These are phyloP conservation scores for Botryotinia narcissicola DNA, from an alignment of 2,329 filamentous ascomycete genomes.

Conservation along the genomic window DNA sequence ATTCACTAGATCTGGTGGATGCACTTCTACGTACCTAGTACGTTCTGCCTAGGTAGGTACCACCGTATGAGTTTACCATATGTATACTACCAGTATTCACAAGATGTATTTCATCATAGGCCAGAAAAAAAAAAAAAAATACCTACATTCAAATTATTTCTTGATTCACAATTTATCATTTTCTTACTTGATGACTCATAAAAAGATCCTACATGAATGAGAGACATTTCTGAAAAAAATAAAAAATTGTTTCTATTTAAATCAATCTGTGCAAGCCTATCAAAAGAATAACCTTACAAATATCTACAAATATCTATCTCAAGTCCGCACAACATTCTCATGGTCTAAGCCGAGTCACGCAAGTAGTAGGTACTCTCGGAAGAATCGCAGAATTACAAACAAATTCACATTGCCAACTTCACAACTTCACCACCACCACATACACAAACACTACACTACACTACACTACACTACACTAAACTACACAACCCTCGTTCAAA, in stretches of 20 bases:
- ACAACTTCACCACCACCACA: neutral
- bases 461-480: too few species aligned
- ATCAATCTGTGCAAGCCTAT: neutral
- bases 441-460: neutral
- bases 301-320: neutral
- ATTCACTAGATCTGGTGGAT: neutral
- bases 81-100: too few species aligned
- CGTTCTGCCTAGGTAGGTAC: neutral
- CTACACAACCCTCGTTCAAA: neutral
- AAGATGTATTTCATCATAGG: conserved; percentile 2
- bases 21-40: neutral
- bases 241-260: neutral
- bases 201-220: neutral
- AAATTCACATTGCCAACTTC: neutral
- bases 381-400: neutral
- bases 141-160: neutral
- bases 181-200: neutral
- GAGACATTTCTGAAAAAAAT: neutral
- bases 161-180: conserved; percentile 6
- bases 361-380: neutral
- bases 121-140: neutral
- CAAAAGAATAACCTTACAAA: neutral
- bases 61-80: neutral
- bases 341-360: neutral
- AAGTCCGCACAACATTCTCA: neutral